A percentile compares a stretch with the other conserved stretches of the same genome.
Conservation (phyloP, 2,329 filamentous ascomycete species). For the Aureobasidium sp. region DNA sequence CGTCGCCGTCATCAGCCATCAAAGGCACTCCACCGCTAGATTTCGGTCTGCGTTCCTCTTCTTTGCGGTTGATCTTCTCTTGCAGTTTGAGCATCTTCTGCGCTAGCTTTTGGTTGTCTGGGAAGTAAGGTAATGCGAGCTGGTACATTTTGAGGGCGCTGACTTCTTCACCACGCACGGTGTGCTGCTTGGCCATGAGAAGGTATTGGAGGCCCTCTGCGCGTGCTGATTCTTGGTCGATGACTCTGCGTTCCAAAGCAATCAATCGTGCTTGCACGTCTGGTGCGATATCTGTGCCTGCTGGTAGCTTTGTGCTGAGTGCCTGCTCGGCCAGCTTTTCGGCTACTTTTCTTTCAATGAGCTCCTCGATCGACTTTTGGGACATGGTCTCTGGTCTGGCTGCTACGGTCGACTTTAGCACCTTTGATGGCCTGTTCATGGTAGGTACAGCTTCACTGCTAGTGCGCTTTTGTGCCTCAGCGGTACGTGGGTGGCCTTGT, state of each 20-base stretch:
- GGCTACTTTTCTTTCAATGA: slow-evolving; percentile 86
- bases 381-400: slow-evolving; percentile 31
- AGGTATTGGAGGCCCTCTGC: slow-evolving; percentile 79
- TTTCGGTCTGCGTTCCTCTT: neutral
- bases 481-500: slow-evolving; percentile 5
- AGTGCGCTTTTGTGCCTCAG: slow-evolving; percentile 39
- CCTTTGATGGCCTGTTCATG: slow-evolving; percentile 35
- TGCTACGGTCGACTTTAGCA: slow-evolving; percentile 31
- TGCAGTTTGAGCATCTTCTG: slow-evolving; percentile 50
- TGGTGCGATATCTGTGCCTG: slow-evolving; percentile 53
- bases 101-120: slow-evolving; percentile 69
- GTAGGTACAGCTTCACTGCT: slow-evolving; percentile 33
- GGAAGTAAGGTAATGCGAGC: slow-evolving; percentile 76
- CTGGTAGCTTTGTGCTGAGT: slow-evolving; percentile 47
- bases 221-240: slow-evolving; percentile 62
- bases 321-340: slow-evolving; percentile 78
- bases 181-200: slow-evolving; percentile 87
- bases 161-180: slow-evolving; percentile 70
- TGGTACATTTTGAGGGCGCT: slow-evolving; percentile 82
- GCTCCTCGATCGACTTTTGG: slow-evolving; percentile 72
- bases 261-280: slow-evolving; percentile 76
- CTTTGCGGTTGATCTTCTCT: slow-evolving; percentile 41
- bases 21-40: neutral
- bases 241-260: slow-evolving; percentile 77
- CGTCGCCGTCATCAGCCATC: neutral